Base-by-base conservation (phyloP, 805 yeast genomes). In the Pichia rugopelliculosa region DNA sequence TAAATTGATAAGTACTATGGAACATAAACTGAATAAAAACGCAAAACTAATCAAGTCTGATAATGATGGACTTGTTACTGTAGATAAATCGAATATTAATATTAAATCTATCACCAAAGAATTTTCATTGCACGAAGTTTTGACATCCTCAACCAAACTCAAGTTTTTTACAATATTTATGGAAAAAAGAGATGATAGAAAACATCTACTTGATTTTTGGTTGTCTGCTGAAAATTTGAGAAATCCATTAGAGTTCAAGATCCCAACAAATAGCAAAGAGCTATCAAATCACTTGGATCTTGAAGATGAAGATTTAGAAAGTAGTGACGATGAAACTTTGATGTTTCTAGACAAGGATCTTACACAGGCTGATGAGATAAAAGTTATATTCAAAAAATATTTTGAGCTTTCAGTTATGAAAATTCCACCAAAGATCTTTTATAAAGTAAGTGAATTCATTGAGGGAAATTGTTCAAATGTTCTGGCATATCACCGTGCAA, bases 201-300 rank as follows among this genome's bases (percentile, higher is more conserved):
- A 72, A 1, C 65, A 64, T 0, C 58, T 80, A 25, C 57, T 87
- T 4, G 81, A 80, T 39, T 80, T 79, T 51, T 85, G 89, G 87
- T 60, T 75, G 5, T 73, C 77, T 2, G 82, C 87, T 3, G 84
- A 87, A 51, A 70, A 75, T 0, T 73, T 87, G 36, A 78, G 80
- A 55, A 84, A 84, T 42, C 96, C 96, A 0, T 62, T 89, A 17
- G 87, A 81, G 52, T 53, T 50, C 22, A 50, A 49, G 3, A 13
- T 21, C 4, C 26, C 34, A 3, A 23, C 8, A 17, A 30, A 25
- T 21, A 4, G n/a, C 6, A 13, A 38, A 26, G 13, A 17, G 12
- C 3, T 13, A 18, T 4, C 9, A 21, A 18, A n/a, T 15, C 6
- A 33, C 20, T 23, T 6, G 21, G 37, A 30, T 13, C 13, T 17